Evolutionary conservation across 768 basidiomycete species (phyloP), one percentile per base, ranked within the genome.

Genomic region (Collybia sordida): DNA sequence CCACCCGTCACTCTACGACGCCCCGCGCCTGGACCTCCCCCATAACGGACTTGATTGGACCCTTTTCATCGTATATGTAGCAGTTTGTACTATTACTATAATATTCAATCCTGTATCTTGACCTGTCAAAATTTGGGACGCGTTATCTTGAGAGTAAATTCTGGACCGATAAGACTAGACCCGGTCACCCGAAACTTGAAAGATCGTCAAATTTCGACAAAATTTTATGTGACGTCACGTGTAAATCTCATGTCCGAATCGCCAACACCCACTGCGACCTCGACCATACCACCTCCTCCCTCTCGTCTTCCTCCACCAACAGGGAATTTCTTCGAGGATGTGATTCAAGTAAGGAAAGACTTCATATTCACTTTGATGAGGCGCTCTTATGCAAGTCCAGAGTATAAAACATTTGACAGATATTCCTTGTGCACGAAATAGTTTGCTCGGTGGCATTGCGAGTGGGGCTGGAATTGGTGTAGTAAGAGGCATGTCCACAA

Each of bases 401-500:
- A 87, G 87, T 64, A 69, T 83, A 15, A 71, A 74, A 53, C 77
- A 81, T 61, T 75, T 92, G 42, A 74, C 76, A 44, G 81, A 89
- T 57, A 75, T 90, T 9, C 90, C 89, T 2, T 93, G 90, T 60
- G 87, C 85, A 42, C 76, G 91, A 31, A 86, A 80, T 52, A 86
- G 86, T 61, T 68, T 93, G 31, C 68, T 93, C 55, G 80, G 77
- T 45, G 90, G 90, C 12, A 91, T 93, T 57, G 86, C 83, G n/a
- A 83, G 86, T 50, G 90, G 90, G 12, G 77, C 75, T 1, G 90
- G 88, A 1, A 79, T 93, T 47, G 91, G 90, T 17, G 72, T 87
- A 47, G 80, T 92, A 47, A 79, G 90, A 48, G 85, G 82, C 2
- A 66, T 90, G 58, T 78, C 78, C 59, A 68, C 81, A 9, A 72